Evolutionary conservation across 768 basidiomycete species (phyloP), one percentile per base, ranked within the genome.

Genomic region (Piloderma croceum): DNA sequence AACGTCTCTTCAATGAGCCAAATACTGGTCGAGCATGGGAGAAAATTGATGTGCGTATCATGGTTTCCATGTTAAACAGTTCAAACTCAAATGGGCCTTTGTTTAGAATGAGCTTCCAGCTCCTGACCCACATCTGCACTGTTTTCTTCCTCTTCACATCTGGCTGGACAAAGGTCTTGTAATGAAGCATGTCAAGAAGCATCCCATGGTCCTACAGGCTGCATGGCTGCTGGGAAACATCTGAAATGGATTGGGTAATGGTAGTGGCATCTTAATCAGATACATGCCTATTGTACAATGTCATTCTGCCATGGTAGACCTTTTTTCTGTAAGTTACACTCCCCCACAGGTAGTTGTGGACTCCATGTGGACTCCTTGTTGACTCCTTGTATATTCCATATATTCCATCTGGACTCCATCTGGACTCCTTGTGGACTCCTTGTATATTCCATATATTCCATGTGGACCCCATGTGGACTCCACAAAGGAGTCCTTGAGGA

Each of bases 141-240:
- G 45, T 17, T 54, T 46, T 39, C 44, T 62, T 24, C 59, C 57
- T 2, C 39, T 59, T 2, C 59, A 60, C 44, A 48, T 58, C 21
- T 62, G 60, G 60, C 53, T 61, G 5, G 60, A 62, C 37, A 57
- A 61, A 29, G 57, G 60, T 7, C 46, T 53, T 6, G 57, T 60
- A 11, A 54, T 52, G 3, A 47, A 45, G 19, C 50, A 41, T n/a
- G 47, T 57, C 4, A 57, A 51, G 20, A 58, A 53, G 41, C 56
- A 58, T 39, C 61, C 59, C 0, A 56, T 62, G 47, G 21, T 62
- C 3, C 19, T 59, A 9, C 56, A 53, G 1, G 31, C 56, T 7
- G 45, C 43, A 6, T 59, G 46, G 44, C 56, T 58, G 18, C 61
- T 58, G 24, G 15, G 48, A 15, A 13, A 47, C 4, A 58, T 63